Percentiles rank a stretch among this genome's conserved stretches.
Conservation (phyloP, 768 basidiomycete species). For the Lactarius tabidus region DNA sequence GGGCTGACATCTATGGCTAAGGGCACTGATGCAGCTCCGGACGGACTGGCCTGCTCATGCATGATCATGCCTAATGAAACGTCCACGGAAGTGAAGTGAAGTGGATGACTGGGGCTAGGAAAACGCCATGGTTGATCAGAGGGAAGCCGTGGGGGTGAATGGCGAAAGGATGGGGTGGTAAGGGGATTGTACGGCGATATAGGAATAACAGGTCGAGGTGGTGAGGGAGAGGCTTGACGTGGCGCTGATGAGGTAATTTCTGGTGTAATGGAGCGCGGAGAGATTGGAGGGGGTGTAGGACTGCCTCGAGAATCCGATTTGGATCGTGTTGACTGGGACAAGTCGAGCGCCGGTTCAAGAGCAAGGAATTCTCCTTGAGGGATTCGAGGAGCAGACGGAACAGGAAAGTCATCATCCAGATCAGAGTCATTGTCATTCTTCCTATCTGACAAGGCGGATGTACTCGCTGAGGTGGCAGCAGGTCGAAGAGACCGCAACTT, state of each 20-base stretch:
- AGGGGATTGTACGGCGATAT: constrained; percentile 75
- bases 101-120: constrained; percentile 72
- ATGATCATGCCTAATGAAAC: constrained; percentile 63
- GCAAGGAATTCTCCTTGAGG: constrained; percentile 23
- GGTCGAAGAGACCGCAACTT: constrained; percentile 27
- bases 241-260: constrained; percentile 6
- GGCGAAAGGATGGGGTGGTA: constrained; percentile 70
- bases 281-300: constrained; percentile 25
- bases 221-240: constrained; percentile 28
- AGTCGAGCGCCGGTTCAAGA: constrained; percentile 19
- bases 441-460: constrained; percentile 22
- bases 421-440: constrained; percentile 23
- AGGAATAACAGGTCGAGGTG: constrained; percentile 39
- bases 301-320: constrained; percentile 18
- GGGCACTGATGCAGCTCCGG: constrained; percentile 26
- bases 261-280: constrained; percentile 20
- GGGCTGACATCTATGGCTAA: constrained; percentile 36
- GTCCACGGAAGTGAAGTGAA: constrained; percentile 62
- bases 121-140: constrained; percentile 82
- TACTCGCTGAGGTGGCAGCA: constrained; percentile 15
- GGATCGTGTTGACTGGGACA: constrained; percentile 19
- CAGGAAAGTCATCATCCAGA: constrained; percentile 15
- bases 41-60: constrained; percentile 46
- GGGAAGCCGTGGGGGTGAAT: constrained; percentile 69
- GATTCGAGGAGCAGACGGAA: constrained; percentile 22